These are phyloP conservation scores for Mortierella sp. DNA, from an alignment of 371 early-diverging fungal genomes.

Conservation along the genomic window DNA sequence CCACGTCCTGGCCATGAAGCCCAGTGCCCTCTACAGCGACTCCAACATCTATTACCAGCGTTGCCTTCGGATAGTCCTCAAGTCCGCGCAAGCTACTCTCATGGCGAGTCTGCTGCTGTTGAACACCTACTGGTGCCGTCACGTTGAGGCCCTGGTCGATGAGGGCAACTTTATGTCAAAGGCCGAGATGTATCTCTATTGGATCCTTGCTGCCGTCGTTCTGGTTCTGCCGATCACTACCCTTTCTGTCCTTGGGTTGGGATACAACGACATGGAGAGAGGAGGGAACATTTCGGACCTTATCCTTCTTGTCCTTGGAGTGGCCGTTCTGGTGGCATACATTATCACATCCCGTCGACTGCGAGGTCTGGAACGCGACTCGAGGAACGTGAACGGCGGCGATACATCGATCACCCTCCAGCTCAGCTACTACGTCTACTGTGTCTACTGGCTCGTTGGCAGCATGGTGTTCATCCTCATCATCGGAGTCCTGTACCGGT, in stretches of 20 bases:
- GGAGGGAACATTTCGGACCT: constrained; percentile 20
- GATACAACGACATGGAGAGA: neutral
- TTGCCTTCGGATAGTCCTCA: constrained; percentile 24
- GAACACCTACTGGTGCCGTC: constrained; percentile 53
- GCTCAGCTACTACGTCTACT: constrained; percentile 44
- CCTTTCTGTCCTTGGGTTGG: constrained; percentile 15
- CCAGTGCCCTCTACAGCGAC: constrained; percentile 22
- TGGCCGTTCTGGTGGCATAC: constrained; percentile 31
- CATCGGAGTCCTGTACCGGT: constrained; percentile 35
- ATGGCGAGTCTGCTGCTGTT: constrained; percentile 39
- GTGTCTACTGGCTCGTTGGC: constrained; percentile 51
- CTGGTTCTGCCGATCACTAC: constrained; percentile 20
- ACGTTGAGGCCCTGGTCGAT: constrained; percentile 50
- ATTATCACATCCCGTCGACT: constrained; percentile 34
- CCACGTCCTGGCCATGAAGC: constrained; percentile 38
- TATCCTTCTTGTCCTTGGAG: constrained; percentile 19
- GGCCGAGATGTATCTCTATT: constrained; percentile 43
- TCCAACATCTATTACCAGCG: constrained; percentile 4
- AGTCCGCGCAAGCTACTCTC: constrained; percentile 25
- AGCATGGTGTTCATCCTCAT: constrained; percentile 33
- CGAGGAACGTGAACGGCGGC: constrained; percentile 42
- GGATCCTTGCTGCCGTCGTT: constrained; percentile 19
- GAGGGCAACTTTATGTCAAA: constrained; percentile 55
- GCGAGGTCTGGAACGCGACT: constrained; percentile 45
- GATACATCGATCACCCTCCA: constrained; percentile 49